phyloP scores from a whole-genome alignment of 257 asterid species.

The Nicotiana benthamiana region DNA sequence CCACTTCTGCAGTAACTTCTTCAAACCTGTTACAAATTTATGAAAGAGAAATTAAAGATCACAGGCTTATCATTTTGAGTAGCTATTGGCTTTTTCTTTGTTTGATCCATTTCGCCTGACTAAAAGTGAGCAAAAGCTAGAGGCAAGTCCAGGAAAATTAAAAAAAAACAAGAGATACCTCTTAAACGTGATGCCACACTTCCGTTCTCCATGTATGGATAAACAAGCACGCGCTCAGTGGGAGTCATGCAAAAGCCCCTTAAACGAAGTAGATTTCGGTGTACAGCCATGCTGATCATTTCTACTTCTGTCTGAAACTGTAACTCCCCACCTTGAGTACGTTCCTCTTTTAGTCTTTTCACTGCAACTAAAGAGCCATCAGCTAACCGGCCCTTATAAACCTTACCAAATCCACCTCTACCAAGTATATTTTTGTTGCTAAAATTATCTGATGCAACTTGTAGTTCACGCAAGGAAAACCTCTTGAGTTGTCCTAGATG shows the following conservation, averaged over 20 bases:
- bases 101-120: not conserved
- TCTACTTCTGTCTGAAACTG: slow-evolving; percentile 84
- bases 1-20: not conserved
- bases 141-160: not conserved
- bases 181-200: slow-evolving; percentile 94
- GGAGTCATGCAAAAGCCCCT: slow-evolving; percentile 94
- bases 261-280: slow-evolving; percentile 66
- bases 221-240: slow-evolving; percentile 82
- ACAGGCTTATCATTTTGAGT: not conserved
- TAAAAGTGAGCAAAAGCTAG: not conserved
- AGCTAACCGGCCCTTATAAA: slow-evolving; percentile 30
- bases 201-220: slow-evolving; percentile 87
- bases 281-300: slow-evolving; percentile 91
- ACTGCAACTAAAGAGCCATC: slow-evolving; percentile 39
- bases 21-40: not conserved
- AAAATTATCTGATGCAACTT: slow-evolving; percentile 33
- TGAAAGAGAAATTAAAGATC: slow-evolving; percentile 1
- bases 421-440: slow-evolving; percentile 35
- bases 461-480: slow-evolving; percentile 34
- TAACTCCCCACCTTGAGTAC: slow-evolving; percentile 35
- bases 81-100: not conserved
- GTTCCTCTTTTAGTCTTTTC: slow-evolving; percentile 36
- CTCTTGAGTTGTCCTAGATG: slow-evolving; percentile 37
- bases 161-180: slow-evolving; percentile 32
- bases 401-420: slow-evolving; percentile 37